Percentiles rank a stretch among this genome's conserved stretches.
phyloP scores from a whole-genome alignment of 2,329 filamentous ascomycete genomes.

The Aureobasidium sp. region DNA sequence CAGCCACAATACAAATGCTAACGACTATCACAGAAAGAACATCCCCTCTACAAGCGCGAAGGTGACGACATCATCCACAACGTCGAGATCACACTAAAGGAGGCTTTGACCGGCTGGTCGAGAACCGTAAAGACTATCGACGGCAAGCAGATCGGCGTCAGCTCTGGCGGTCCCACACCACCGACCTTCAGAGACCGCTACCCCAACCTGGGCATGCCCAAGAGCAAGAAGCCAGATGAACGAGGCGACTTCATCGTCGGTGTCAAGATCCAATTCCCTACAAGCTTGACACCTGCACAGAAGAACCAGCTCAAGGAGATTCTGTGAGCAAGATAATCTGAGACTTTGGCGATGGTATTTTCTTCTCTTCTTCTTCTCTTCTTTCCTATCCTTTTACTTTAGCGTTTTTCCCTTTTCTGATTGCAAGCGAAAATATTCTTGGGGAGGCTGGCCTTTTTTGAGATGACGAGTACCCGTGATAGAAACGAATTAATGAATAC shows the following conservation, averaged over 20 bases:
- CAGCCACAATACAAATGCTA: slow-evolving; percentile 39
- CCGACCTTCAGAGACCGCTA: slow-evolving; percentile 75
- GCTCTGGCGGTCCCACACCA: slow-evolving; percentile 75
- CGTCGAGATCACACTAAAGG: slow-evolving; percentile 79
- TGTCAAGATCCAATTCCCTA: slow-evolving; percentile 90
- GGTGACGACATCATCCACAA: slow-evolving; percentile 77
- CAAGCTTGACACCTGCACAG: slow-evolving; percentile 63
- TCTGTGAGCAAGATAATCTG: slow-evolving; percentile 35
- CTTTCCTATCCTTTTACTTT: background rate
- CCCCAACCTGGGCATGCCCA: slow-evolving; percentile 85
- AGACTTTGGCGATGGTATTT: background rate
- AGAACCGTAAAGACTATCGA: slow-evolving; percentile 91
- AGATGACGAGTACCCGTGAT: background rate
- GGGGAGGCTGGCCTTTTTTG: background rate
- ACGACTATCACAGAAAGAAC: slow-evolving; percentile 57
- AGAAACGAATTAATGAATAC: background rate
- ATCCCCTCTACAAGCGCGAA: slow-evolving; percentile 75
- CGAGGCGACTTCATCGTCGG: slow-evolving; percentile 82
- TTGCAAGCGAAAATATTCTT: background rate
- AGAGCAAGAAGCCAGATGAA: slow-evolving; percentile 77
- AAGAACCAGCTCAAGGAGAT: slow-evolving; percentile 76
- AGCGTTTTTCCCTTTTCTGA: background rate
- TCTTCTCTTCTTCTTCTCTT: background rate
- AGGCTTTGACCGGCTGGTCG: slow-evolving; percentile 89
- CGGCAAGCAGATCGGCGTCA: slow-evolving; percentile 70